Base-by-base conservation (phyloP, 352 stramenopile species). In the Elongisporangium anandrum region DNA sequence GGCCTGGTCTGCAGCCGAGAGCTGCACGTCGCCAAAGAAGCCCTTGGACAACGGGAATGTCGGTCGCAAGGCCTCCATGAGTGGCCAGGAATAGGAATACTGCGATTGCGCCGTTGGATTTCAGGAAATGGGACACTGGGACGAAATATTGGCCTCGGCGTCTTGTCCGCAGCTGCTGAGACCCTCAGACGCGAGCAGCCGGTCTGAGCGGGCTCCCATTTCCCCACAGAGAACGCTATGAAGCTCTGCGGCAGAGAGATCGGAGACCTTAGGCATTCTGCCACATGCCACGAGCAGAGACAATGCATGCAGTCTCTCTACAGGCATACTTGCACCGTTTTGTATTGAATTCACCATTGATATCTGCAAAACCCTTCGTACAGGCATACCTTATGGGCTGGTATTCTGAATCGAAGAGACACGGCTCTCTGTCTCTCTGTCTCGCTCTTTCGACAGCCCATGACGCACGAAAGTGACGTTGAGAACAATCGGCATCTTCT, bases 21-120 rank as follows among this genome's bases (percentile, higher is more conserved):
- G 50, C 26, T 66, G 29, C 6, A 72, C 50, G 13, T 59, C 19
- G 2, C 60, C 61, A 50, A 84, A 77, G 64, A 69, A 69, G 15
- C 50, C 59, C 15, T 54, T 48, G 19, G 63, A 63, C 15, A 79
- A 21, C 8, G 68, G 71, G 39, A 61, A 71, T 24, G 65, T 77
- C 57, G 87, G 81, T 41, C 85, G 76, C 78, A 90, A 87, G 49
- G n/a, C 23, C 5, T 45, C 34, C 34, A 45, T 45, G 34, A 45
- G 2, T 45, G 10, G 29, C 24, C 5, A 39, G 29, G 29, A 39
- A 13, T 13, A 13, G 29, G 10, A 45, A 45, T 45, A 45, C 34
- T 45, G 34, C 34, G 34, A 45, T 45, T 45, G 34, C 34, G 34
- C 34, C 1, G 34, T 45, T 3, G 34, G 13, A 45, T 17, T 17